Conservation (phyloP, 164 flowering plant genomes). For the Paratinospora sagittata region DNA sequence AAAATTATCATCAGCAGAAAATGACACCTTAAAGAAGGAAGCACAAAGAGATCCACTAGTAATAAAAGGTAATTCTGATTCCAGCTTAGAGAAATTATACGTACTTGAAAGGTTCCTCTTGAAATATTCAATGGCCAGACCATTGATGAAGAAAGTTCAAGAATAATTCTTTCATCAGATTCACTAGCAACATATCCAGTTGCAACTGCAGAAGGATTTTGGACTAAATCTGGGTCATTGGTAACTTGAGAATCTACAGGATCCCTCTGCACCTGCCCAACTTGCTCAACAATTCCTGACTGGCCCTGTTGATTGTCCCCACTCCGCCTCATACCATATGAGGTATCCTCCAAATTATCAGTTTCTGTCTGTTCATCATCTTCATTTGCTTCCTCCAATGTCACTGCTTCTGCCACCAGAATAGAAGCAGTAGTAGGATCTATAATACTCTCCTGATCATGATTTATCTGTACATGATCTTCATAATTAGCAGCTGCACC, state of each 20-base stretch:
- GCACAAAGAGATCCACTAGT: not conserved
- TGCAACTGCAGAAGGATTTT: conserved; percentile 48
- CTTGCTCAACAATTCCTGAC: conserved; percentile 37
- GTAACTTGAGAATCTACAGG: conserved; percentile 32
- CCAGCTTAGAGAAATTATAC: conserved; percentile 16
- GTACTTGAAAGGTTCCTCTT: conserved; percentile 89
- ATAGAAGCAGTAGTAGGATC: conserved; percentile 59
- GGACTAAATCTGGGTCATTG: conserved; percentile 32
- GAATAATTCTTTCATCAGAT: conserved; percentile 81
- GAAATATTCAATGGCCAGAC: conserved; percentile 75
- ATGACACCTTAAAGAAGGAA: not conserved
- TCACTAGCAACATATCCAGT: conserved; percentile 92
- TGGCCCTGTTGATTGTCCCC: conserved; percentile 34
- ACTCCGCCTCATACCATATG: conserved; percentile 27
- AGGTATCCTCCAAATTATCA: conserved; percentile 32
- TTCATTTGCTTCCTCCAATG: conserved; percentile 52
- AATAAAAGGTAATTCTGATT: not conserved
- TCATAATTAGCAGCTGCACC: conserved; percentile 94
- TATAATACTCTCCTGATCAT: conserved; percentile 30
- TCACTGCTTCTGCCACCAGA: conserved; percentile 77
- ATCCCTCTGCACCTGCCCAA: conserved; percentile 26
- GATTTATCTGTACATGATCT: conserved; percentile 37
- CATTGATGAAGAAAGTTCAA: conserved; percentile 91
- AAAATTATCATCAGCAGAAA: not conserved
- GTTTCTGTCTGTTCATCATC: conserved; percentile 64